Evolutionary conservation across 495 filamentous ascomycete genomes (phyloP).

Genomic region (Penicillium samsonianum): DNA sequence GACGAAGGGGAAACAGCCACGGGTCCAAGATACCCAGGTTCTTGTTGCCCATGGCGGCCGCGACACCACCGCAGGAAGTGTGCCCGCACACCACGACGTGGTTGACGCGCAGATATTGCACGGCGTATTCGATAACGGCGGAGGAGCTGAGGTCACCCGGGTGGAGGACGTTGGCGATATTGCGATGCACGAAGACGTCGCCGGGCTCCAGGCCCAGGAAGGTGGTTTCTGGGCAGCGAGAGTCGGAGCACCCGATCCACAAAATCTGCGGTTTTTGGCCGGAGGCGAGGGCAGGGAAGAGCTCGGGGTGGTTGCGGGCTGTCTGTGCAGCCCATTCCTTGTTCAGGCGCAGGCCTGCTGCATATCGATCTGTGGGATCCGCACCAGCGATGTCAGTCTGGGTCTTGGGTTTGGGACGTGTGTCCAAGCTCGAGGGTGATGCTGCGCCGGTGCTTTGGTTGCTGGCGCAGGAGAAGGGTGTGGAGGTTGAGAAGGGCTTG

Average conservation of each 20-base stretch:
- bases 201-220: conserved; percentile 78
- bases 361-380: conserved; percentile 33
- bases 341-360: conserved; percentile 50
- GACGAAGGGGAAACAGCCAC: conserved; percentile 74
- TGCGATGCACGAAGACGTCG: conserved; percentile 91
- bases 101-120: conserved; percentile 71
- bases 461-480: conserved; percentile 22
- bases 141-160: conserved; percentile 73
- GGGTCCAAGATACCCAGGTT: conserved; percentile 78
- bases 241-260: conserved; percentile 93
- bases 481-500: conserved; percentile 27
- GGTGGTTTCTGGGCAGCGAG: conserved; percentile 84
- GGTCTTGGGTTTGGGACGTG: conserved; percentile 15
- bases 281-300: conserved; percentile 67
- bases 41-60: conserved; percentile 64
- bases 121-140: conserved; percentile 83
- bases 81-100: conserved; percentile 87
- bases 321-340: conserved; percentile 71
- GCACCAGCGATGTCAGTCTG: conserved; percentile 22
- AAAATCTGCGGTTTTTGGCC: conserved; percentile 78
- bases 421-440: background rate
- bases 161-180: conserved; percentile 88
- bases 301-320: conserved; percentile 63
- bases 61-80: conserved; percentile 76
- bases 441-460: conserved; percentile 7